phyloP scores from a whole-genome alignment of 1,284 basidiomycete species.

The Fomes fomentarius region DNA sequence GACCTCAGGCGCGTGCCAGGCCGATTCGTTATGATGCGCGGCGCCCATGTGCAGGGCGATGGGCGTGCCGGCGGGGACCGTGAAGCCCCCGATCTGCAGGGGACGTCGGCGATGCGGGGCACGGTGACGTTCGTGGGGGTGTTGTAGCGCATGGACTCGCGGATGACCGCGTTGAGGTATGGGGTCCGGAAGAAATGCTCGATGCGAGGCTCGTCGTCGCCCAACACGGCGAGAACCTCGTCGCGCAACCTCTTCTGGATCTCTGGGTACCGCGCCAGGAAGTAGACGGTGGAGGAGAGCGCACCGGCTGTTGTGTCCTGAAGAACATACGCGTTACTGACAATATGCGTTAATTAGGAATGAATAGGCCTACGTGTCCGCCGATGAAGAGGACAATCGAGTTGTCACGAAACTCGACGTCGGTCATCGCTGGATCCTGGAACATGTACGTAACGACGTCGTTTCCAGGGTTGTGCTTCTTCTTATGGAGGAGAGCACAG shows the following conservation, averaged over 20 bases:
- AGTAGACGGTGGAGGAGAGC: conserved; percentile 35
- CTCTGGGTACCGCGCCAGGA: conserved; percentile 34
- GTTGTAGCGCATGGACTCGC: conserved; percentile 39
- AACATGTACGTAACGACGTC: conserved; percentile 39
- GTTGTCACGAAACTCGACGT: conserved; percentile 36
- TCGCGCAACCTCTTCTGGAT: conserved; percentile 31
- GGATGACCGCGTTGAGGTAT: conserved; percentile 36
- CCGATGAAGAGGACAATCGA: conserved; percentile 39
- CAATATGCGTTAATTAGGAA: background rate
- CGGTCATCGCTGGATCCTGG: conserved; percentile 31
- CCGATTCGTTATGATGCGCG: conserved; percentile 31
- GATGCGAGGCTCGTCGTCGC: conserved; percentile 29
- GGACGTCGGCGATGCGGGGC: conserved; percentile 29
- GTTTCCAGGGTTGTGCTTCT: conserved; percentile 33
- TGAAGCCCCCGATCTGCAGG: conserved; percentile 16
- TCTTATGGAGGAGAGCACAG: conserved; percentile 27
- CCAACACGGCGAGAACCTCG: conserved; percentile 28
- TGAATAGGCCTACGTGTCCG: conserved; percentile 31
- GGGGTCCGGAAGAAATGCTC: conserved; percentile 30
- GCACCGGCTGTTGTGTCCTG: conserved; percentile 39
- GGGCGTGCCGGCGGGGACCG: conserved; percentile 28
- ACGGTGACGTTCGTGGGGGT: conserved; percentile 34
- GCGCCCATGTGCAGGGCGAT: conserved; percentile 35
- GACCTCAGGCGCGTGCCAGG: conserved; percentile 23
- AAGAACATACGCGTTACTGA: background rate